Evolutionary conservation across 1,139 yeast species (phyloP).

Genomic region (Geotrichum klebahnii): DNA sequence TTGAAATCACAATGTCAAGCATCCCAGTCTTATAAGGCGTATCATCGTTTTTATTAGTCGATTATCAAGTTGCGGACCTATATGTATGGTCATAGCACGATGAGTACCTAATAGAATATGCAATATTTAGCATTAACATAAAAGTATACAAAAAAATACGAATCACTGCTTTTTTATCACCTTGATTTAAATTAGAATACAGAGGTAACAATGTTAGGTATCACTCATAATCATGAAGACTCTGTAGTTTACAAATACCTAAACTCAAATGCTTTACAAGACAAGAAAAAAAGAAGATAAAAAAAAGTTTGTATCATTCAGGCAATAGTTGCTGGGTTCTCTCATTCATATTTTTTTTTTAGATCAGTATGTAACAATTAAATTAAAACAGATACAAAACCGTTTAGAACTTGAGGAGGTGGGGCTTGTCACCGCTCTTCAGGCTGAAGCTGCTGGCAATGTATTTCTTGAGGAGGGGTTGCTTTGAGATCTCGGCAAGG

Average conservation of each 20-base stretch:
- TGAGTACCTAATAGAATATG: no score
- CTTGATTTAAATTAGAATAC: no score
- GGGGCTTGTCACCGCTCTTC: slow-evolving; percentile 99
- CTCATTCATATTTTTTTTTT: slow-evolving; percentile 17
- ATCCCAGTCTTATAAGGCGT: no score
- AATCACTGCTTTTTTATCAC: no score
- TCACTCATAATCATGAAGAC: background rate
- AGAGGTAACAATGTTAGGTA: no score
- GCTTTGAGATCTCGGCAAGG: slow-evolving; percentile 91
- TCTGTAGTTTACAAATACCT: no score
- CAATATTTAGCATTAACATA: no score
- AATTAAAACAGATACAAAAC: slow-evolving; percentile 16
- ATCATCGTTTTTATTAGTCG: no score
- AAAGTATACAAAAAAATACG: no score
- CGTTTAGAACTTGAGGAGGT: slow-evolving; percentile 89
- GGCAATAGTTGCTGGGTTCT: slow-evolving; percentile 3
- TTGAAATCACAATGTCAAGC: no score
- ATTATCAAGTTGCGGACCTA: no score
- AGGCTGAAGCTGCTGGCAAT: slow-evolving; percentile 94
- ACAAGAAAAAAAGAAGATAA: slow-evolving; percentile 1
- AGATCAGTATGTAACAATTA: slow-evolving; percentile 11
- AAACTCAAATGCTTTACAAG: background rate
- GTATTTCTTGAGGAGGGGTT: slow-evolving; percentile 97
- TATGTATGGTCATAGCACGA: no score
- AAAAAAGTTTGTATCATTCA: background rate